Evolutionary conservation across 345 rosid species (phyloP).

Genomic region (Murraya koenigii): DNA sequence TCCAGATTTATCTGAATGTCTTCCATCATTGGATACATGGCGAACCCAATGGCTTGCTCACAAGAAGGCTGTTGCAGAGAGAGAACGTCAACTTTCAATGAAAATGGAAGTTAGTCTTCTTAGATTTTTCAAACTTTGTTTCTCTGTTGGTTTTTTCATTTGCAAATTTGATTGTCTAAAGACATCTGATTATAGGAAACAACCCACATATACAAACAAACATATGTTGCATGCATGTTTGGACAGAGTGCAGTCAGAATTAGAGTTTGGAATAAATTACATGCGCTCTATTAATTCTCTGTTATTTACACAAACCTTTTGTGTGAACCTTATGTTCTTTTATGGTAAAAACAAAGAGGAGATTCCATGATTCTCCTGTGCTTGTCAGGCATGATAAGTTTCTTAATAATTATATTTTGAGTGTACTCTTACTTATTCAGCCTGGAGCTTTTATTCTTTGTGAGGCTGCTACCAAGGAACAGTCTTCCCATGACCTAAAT

Average conservation of each 20-base stretch:
- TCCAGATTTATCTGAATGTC: conserved; percentile 88
- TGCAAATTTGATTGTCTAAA: neutral
- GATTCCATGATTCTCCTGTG: neutral
- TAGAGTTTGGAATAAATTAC: neutral
- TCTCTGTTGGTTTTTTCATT: neutral
- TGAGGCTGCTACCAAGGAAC: neutral
- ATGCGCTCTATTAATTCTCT: neutral
- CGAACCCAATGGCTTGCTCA: conserved; percentile 76
- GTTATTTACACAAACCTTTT: neutral
- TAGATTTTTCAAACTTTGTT: neutral
- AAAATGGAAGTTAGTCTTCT: conserved; percentile 44
- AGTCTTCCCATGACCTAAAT: neutral
- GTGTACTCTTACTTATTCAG: neutral
- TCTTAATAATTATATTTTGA: neutral
- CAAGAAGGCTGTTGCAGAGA: conserved; percentile 64
- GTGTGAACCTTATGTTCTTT: neutral
- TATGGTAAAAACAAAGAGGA: neutral
- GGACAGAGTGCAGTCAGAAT: neutral
- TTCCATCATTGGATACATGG: conserved; percentile 83
- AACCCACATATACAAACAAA: neutral
- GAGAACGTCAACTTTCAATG: conserved; percentile 52
- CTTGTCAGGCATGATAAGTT: neutral
- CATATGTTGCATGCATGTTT: neutral
- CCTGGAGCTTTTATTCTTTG: neutral
- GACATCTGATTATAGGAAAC: neutral